phyloP scores from a whole-genome alignment of 2,329 filamentous ascomycete genomes.

The Dactylellina sp. region DNA sequence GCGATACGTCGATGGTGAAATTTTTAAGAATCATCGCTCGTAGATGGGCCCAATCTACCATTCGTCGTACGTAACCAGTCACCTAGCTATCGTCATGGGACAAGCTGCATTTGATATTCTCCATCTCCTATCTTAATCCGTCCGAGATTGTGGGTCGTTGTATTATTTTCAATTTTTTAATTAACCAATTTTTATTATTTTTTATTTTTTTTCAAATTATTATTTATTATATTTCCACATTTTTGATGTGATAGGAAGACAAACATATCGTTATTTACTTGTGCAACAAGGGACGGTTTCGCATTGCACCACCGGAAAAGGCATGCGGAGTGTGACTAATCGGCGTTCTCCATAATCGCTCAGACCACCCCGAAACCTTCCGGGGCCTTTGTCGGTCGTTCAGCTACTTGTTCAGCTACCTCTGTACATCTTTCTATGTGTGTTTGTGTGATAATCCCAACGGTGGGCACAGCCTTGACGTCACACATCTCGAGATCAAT shows the following conservation, averaged over 20 bases:
- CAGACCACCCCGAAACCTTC: slow-evolving; percentile 5
- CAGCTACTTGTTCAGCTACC: not conserved
- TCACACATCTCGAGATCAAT: slow-evolving; percentile 32
- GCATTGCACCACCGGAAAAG: slow-evolving; percentile 21
- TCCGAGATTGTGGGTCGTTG: not conserved
- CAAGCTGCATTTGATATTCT: too few species aligned
- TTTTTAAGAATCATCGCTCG: not conserved
- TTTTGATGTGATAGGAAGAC: not conserved
- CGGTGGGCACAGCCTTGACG: too few species aligned
- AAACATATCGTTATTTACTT: slow-evolving; percentile 25
- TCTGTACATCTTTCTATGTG: too few species aligned
- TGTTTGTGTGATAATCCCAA: not conserved
- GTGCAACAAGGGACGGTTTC: slow-evolving; percentile 20
- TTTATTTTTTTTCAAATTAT: too few species aligned
- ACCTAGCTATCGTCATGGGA: too few species aligned
- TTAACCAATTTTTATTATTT: not conserved
- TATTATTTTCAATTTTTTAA: not conserved
- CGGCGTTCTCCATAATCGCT: slow-evolving; percentile 22
- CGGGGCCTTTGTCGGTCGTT: not conserved
- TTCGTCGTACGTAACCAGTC: not conserved
- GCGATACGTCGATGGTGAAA: slow-evolving; percentile 11
- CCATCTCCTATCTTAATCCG: not conserved
- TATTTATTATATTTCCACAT: too few species aligned
- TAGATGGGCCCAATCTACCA: too few species aligned
- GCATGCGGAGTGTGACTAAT: slow-evolving; percentile 32